Evolutionary conservation across 2,329 filamentous ascomycete genomes (phyloP).

Genomic region (Neonectria sp.): DNA sequence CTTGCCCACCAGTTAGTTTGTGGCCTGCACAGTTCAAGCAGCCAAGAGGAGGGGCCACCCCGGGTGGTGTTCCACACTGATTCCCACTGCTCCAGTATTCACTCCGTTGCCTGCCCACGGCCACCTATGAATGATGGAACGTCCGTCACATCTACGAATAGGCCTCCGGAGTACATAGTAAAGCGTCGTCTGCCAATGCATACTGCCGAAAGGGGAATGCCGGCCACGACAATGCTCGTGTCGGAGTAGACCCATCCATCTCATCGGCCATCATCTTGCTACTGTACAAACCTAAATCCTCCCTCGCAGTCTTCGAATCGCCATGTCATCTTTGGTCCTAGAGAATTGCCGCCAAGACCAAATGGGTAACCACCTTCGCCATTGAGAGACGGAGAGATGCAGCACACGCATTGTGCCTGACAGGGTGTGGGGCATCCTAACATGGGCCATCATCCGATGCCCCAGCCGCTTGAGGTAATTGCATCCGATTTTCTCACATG

Average conservation of each 20-base stretch:
- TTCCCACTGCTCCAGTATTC: neutral
- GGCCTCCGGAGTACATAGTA: no score
- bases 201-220: slow-evolving; percentile 23
- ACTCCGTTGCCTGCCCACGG: neutral
- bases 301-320: neutral
- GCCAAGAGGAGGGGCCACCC: slow-evolving; percentile 1
- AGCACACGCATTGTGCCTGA: slow-evolving; percentile 40
- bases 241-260: neutral
- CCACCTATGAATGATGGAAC: no score
- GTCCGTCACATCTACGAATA: no score
- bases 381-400: slow-evolving; percentile 28
- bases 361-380: slow-evolving; percentile 13
- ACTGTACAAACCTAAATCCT: neutral
- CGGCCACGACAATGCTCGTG: slow-evolving; percentile 12
- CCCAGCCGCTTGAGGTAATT: slow-evolving; percentile 48
- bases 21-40: no score
- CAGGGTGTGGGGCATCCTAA: slow-evolving; percentile 41
- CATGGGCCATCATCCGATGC: slow-evolving; percentile 46
- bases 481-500: slow-evolving; percentile 40
- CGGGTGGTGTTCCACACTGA: neutral
- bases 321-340: slow-evolving; percentile 12
- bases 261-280: neutral
- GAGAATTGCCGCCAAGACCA: slow-evolving; percentile 6
- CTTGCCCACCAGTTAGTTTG: slow-evolving; percentile 14
- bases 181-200: neutral